phyloP scores from a whole-genome alignment of 495 filamentous ascomycete species.

The Umbilicaria muhlenbergii region DNA sequence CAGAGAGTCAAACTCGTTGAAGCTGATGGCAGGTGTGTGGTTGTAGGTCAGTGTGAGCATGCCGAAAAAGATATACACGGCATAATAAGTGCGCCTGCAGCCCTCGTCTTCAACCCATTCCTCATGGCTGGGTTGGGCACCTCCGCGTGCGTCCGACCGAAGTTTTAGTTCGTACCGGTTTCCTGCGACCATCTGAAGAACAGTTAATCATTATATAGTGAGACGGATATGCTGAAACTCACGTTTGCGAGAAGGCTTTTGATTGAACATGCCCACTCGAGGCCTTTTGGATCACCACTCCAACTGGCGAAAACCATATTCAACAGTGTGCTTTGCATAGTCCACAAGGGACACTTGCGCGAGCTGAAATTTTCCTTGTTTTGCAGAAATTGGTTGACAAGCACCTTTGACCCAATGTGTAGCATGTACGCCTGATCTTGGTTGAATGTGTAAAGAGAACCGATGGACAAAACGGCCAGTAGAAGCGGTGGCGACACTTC shows the following conservation, averaged over 20 bases:
- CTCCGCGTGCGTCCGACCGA: constrained; percentile 75
- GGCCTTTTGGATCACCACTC: constrained; percentile 93
- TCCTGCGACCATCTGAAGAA: constrained; percentile 71
- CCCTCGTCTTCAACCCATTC: constrained; percentile 97
- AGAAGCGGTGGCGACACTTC: constrained; percentile 65
- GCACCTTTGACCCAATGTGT: constrained; percentile 93
- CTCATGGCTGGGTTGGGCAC: constrained; percentile 55
- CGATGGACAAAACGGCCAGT: constrained; percentile 86
- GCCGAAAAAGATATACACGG: constrained; percentile 99
- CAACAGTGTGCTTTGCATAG: constrained; percentile 86
- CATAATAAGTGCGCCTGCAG: constrained; percentile 91
- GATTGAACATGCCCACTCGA: constrained; percentile 98
- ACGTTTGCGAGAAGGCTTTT: constrained; percentile 89
- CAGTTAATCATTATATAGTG: constrained; percentile 2
- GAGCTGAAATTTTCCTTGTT: constrained; percentile 98
- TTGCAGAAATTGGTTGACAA: constrained; percentile 92
- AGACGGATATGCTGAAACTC: constrained; percentile 10
- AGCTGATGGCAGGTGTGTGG: constrained; percentile 91
- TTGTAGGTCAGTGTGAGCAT: constrained; percentile 93
- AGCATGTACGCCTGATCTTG: constrained; percentile 90
- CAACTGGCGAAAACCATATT: constrained; percentile 99
- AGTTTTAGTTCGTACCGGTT: constrained; percentile 93
- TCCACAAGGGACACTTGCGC: constrained; percentile 94
- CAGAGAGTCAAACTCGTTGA: constrained; percentile 91
- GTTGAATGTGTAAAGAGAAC: constrained; percentile 91